A percentile compares a stretch with the other conserved stretches of the same genome.
Evolutionary conservation across 164 flowering plant genomes (phyloP).

Genomic region (Platanus orientalis): DNA sequence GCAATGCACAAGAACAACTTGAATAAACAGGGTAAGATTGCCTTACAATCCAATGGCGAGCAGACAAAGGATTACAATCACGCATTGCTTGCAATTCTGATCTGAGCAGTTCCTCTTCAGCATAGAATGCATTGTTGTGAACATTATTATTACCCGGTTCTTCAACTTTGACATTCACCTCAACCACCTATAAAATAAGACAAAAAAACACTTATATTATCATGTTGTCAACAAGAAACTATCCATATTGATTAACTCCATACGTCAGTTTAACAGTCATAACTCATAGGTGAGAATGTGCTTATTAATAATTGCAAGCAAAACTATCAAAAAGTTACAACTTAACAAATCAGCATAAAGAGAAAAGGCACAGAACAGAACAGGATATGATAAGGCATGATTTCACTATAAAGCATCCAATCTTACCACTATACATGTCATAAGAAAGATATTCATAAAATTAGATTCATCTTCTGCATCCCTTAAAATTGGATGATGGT

Average conservation of each 20-base stretch:
- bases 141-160: constrained; percentile 73
- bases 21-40: constrained; percentile 3
- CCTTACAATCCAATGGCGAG: constrained; percentile 93
- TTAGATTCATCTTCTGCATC: too few relatives aligned
- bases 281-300: too few relatives aligned
- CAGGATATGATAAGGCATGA: too few relatives aligned
- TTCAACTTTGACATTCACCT: constrained; percentile 74
- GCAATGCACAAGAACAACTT: not conserved
- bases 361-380: too few relatives aligned
- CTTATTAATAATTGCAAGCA: too few relatives aligned
- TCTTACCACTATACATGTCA: too few relatives aligned
- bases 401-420: too few relatives aligned
- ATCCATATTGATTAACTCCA: not conserved
- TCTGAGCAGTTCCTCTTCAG: constrained; percentile 71
- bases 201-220: not conserved
- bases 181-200: constrained; percentile 55
- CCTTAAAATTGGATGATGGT: too few relatives aligned
- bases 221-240: not conserved
- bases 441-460: too few relatives aligned
- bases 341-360: too few relatives aligned
- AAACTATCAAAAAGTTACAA: too few relatives aligned
- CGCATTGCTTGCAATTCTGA: constrained; percentile 88
- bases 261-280: too few relatives aligned
- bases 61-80: constrained; percentile 70
- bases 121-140: constrained; percentile 87